Evolutionary conservation across 768 basidiomycete species (phyloP), one percentile per base, ranked within the genome.

Genomic region (Candolleomyces eurysporus): DNA sequence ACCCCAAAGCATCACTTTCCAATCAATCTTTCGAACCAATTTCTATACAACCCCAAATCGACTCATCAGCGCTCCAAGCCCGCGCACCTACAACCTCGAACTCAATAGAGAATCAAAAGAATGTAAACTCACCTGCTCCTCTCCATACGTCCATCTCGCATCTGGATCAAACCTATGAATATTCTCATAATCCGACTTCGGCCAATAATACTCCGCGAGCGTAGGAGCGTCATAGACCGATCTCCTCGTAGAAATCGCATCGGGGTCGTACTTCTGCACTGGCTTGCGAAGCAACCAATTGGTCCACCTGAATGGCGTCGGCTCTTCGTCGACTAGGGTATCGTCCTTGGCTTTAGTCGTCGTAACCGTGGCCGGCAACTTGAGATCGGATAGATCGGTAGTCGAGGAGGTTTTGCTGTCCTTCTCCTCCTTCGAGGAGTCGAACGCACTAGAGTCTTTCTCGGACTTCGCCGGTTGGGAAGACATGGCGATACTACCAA

Each of bases 61-160:
- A 26, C 26, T 48, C 21, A 48, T 48, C 46, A 48, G 46, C 46
- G 8, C 11, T 36, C 36, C 36, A 11, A 48, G 21, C 46, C 46
- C n/a, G 26, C 26, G 26, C 26, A 36, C 36, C 6, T 36, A 11
- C 36, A 26, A 51, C 19, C 2, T 26, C 14, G 9, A 30, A 51
- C 19, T 45, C 13, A 45, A 45, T 45, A 51, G 19, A 5, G 4
- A 51, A 51, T 2, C 9, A 51, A 51, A 30, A 22, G 49, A 51
- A 51, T 9, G 7, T 14, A n/a, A 8, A 36, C 52, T 53, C 31
- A 53, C 79, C 68, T 69, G 75, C 66, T 88, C 84, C 67, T 88
- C 85, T 45, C 78, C 68, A 60, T 77, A 76, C 3, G 85, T 86
- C 87, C 87, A 89, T 16, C 87, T 76, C 48, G 81, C 82, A 42